A percentile compares a stretch with the other conserved stretches of the same genome.
phyloP scores from a whole-genome alignment of 805 yeast species.

The Hagleromyces aurorensis region DNA sequence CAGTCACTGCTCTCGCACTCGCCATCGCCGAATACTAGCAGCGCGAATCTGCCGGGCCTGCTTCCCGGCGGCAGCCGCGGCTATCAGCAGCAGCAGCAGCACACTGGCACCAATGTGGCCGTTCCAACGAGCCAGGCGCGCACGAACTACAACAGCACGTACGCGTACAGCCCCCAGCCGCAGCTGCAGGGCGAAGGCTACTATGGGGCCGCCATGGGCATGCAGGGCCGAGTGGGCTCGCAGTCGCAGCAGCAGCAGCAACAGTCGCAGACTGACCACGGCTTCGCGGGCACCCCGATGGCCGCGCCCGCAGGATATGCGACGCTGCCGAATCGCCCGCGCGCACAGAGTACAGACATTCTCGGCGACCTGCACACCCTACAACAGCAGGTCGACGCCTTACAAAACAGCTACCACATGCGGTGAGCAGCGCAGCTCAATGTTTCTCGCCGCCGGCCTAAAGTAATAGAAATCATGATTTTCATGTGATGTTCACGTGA shows the following conservation, averaged over 20 bases:
- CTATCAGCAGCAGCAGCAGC: conserved; percentile 1
- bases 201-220: conserved; percentile 5
- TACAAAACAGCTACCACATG: conserved; percentile 28
- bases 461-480: too few relatives aligned
- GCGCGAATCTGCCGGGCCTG: conserved; percentile 7
- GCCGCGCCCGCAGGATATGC: conserved; percentile 9
- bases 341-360: conserved; percentile 36
- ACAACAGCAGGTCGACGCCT: conserved; percentile 61
- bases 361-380: conserved; percentile 58
- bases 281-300: conserved; percentile 6
- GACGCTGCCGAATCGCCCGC: conserved; percentile 9
- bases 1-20: conserved; percentile 25
- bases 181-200: conserved; percentile 13
- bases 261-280: too few relatives aligned
- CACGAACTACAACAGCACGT: conserved; percentile 13
- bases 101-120: too few relatives aligned
- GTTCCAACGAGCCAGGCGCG: too few relatives aligned
- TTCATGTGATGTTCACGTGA: too few relatives aligned
- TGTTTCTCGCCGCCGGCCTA: too few relatives aligned
- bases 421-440: too few relatives aligned
- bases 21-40: conserved; percentile 23
- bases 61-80: conserved; percentile 5
- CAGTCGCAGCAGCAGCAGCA: conserved; percentile 4
- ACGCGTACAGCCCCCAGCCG: conserved; percentile 15
- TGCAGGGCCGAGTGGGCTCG: conserved; percentile 2